These are phyloP conservation scores for Alternaria brassicae DNA, from an alignment of 2,329 filamentous ascomycete species.

Conservation along the genomic window DNA sequence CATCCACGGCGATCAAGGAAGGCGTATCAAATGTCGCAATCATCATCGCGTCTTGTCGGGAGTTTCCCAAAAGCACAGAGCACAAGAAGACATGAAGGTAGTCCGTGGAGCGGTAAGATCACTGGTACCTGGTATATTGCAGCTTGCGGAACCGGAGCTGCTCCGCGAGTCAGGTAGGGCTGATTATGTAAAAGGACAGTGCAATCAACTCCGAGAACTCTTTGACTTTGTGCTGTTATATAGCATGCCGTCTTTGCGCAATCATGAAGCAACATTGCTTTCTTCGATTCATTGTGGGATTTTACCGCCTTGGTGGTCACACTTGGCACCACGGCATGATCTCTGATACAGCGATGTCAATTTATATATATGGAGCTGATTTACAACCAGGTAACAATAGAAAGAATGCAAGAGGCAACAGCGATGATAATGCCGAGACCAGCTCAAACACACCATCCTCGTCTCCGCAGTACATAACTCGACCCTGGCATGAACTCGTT, in stretches of 20 bases:
- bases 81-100: constrained; percentile 30
- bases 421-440: background rate
- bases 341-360: background rate
- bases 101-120: constrained; percentile 24
- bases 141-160: constrained; percentile 1
- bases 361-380: constrained; percentile 2
- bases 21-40: background rate
- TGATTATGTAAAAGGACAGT: constrained; percentile 40
- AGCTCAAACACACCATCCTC: background rate
- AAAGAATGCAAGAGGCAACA: background rate
- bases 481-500: background rate
- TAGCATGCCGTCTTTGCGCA: background rate
- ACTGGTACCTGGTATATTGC: constrained; percentile 6
- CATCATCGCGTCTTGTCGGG: background rate
- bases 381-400: constrained; percentile 1
- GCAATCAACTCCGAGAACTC: constrained; percentile 15
- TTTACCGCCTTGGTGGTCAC: background rate
- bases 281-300: background rate
- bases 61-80: constrained; percentile 6
- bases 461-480: background rate
- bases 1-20: background rate
- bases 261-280: constrained; percentile 6
- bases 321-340: background rate
- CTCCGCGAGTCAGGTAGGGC: constrained; percentile 15
- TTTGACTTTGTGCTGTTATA: background rate